Evolutionary conservation across 768 basidiomycete genomes (phyloP).

Genomic region (Harrya chromipes): DNA sequence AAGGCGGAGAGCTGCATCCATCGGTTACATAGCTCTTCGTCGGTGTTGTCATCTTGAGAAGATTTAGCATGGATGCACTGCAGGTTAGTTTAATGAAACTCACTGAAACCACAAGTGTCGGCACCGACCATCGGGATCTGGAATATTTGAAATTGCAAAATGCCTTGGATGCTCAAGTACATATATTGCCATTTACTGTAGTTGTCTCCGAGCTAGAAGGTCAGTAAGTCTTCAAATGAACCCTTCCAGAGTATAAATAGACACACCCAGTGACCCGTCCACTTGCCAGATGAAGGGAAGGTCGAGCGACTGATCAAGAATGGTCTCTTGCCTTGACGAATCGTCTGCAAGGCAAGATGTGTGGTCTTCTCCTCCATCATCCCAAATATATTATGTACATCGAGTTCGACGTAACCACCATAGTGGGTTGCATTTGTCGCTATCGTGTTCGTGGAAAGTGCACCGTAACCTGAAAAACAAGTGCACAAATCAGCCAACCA

Average conservation of each 20-base stretch:
- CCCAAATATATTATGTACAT: constrained; percentile 71
- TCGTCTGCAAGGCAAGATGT: constrained; percentile 50
- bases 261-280: constrained; percentile 69
- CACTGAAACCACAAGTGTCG: constrained; percentile 48
- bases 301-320: constrained; percentile 72
- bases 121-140: constrained; percentile 83
- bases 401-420: constrained; percentile 58
- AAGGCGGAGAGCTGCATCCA: constrained; percentile 90
- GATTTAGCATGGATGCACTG: not conserved
- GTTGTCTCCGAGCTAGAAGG: constrained; percentile 66
- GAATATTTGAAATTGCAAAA: constrained; percentile 82
- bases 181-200: constrained; percentile 73
- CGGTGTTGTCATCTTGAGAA: constrained; percentile 51
- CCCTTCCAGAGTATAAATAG: not conserved
- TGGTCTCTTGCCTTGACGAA: constrained; percentile 59
- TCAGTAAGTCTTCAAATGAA: not conserved
- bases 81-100: not conserved
- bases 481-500: not conserved
- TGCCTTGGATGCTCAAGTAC: constrained; percentile 65
- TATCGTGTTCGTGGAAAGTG: constrained; percentile 52
- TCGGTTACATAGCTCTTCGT: constrained; percentile 78
- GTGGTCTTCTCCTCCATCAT: constrained; percentile 69
- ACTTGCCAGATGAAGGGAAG: constrained; percentile 63
- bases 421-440: constrained; percentile 72
- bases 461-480: constrained; percentile 41